phyloP scores from a whole-genome alignment of 805 yeast genomes.

The Pichia eremophila region DNA sequence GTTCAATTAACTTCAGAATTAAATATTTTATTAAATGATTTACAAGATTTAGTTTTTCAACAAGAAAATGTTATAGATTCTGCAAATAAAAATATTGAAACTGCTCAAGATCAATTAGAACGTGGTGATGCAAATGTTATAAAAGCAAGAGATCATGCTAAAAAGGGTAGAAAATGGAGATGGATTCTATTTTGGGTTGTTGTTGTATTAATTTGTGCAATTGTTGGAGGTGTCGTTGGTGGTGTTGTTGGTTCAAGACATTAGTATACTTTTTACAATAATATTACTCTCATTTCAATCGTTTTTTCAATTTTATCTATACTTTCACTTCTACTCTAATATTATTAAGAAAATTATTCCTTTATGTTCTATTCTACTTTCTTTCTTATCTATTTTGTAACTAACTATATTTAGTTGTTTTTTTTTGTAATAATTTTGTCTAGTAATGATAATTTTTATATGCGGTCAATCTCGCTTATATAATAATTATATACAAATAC shows the following conservation, averaged over 20 bases:
- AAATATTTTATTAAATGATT: slow-evolving; percentile 88
- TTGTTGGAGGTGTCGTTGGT: slow-evolving; percentile 63
- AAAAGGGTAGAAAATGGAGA: slow-evolving; percentile 84
- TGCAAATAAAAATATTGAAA: slow-evolving; percentile 69
- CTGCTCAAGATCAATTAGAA: slow-evolving; percentile 86
- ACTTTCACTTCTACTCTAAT: no score
- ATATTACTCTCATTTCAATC: neutral
- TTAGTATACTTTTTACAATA: neutral
- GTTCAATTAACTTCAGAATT: slow-evolving; percentile 94
- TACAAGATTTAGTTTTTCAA: slow-evolving; percentile 93
- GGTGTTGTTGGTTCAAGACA: slow-evolving; percentile 33
- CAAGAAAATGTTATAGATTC: slow-evolving; percentile 84
- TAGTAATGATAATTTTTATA: no score
- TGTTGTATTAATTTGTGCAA: slow-evolving; percentile 47
- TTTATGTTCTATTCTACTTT: no score
- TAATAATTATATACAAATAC: no score
- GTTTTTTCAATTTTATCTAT: no score
- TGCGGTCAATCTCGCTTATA: no score
- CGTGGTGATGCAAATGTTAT: slow-evolving; percentile 90
- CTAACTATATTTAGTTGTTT: no score
- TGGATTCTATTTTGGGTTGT: slow-evolving; percentile 72
- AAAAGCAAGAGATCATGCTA: slow-evolving; percentile 81
- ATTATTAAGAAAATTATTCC: no score
- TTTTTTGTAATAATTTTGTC: no score
- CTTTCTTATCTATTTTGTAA: no score